Base-by-base conservation (phyloP, 2,329 filamentous ascomycete genomes). In the Epichloe gansuensis region DNA sequence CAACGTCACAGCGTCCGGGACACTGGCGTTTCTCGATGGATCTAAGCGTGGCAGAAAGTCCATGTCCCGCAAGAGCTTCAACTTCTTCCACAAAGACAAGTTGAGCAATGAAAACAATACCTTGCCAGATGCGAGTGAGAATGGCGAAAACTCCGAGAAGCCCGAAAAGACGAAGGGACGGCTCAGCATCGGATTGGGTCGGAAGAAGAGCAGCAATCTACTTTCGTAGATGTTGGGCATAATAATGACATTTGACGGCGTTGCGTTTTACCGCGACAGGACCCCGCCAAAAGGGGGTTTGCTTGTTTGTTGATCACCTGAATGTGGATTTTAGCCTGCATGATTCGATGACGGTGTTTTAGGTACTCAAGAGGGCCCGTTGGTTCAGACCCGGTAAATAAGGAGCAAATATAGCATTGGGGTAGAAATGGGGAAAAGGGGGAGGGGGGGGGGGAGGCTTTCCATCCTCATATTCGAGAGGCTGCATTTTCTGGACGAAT, bases 21-120 rank as follows among this genome's bases (percentile, higher is more conserved):
- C 61, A 49, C 64, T 65, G 34, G 71, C 73, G 5, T 73, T 80
- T 34, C 70, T 93, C 42, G 81, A 80, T 60, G 76, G 87, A 44
- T 82, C 86, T 57, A 79, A 82, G 58, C 76, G 83, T 51, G 81
- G 81, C 9, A 88, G 84, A 65, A 91, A 87, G 71, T 89, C 87
- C 56, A 77, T 95, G 71, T 80, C 86, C 47, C 80, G 84, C 56
- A 88, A 85, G 66, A 85, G 86, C 58, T 83, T 87, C 61, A 78
- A 77, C 35, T 85, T 87, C 61, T 69, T 84, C 39, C 72, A 75
- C 59, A 80, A 78, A 55, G 75, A 78, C 55, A 75, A 70, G 63
- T 59, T 58, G 61, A 35, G 52, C 49, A 60, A 60, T 34, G 53
- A 13, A 2, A 17, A 54, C 9, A 34, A 38, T 25, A 31, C 54